phyloP scores from a whole-genome alignment of 345 rosid genomes.

The Citrus glauca region DNA sequence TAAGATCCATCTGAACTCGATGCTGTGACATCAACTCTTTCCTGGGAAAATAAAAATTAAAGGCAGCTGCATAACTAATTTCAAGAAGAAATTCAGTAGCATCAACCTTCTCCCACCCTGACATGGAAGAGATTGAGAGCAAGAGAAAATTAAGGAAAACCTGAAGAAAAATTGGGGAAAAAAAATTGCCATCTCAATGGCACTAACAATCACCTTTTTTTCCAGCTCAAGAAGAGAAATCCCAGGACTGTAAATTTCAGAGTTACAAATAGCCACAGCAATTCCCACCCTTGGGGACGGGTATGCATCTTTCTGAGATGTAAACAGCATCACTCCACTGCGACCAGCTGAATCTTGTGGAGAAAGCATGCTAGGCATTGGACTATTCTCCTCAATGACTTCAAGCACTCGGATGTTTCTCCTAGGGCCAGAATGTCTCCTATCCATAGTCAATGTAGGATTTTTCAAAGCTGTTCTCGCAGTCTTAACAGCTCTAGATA shows the following conservation, averaged over 20 bases:
- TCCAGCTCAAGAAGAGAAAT: constrained; percentile 94
- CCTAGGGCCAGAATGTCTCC: constrained; percentile 43
- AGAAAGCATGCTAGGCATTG: constrained; percentile 93
- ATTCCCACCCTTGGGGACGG: constrained; percentile 76
- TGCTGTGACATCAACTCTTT: constrained; percentile 87
- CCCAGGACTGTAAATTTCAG: constrained; percentile 83
- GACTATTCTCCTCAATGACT: constrained; percentile 81
- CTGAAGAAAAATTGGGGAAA: not conserved
- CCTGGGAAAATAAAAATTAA: constrained; percentile 43
- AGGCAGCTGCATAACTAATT: not conserved
- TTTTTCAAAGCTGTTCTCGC: constrained; percentile 52
- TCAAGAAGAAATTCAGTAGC: constrained; percentile 11
- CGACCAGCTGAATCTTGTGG: constrained; percentile 85
- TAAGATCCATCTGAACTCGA: constrained; percentile 72
- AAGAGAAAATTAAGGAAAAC: constrained; percentile 4
- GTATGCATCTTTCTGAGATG: constrained; percentile 82
- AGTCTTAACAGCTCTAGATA: constrained; percentile 74
- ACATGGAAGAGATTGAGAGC: constrained; percentile 2
- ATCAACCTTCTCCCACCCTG: not conserved
- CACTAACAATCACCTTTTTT: constrained; percentile 66
- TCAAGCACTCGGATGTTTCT: constrained; percentile 76
- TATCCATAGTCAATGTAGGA: constrained; percentile 50
- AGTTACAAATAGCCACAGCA: constrained; percentile 71
- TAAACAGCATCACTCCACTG: constrained; percentile 59
- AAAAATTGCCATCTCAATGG: not conserved